Evolutionary conservation across 1,139 yeast species (phyloP).

Genomic region (Debaryomyces subglobosus): DNA sequence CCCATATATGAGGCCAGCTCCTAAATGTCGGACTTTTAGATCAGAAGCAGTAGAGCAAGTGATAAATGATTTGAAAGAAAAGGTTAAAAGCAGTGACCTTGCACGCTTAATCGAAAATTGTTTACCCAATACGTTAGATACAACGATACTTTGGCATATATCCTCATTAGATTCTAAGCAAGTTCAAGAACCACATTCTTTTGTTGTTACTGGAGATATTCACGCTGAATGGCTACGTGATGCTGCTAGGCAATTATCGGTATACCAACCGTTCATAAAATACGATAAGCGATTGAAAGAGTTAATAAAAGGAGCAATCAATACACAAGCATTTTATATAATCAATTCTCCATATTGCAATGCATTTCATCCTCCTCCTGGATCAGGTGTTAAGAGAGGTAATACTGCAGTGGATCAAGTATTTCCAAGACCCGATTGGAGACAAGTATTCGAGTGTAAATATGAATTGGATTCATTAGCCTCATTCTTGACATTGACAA

Average conservation of each 20-base stretch:
- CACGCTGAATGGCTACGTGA: constrained; percentile 92
- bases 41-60: constrained; percentile 67
- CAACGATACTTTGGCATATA: constrained; percentile 78
- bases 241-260: constrained; percentile 80
- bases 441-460: constrained; percentile 81
- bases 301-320: constrained; percentile 75
- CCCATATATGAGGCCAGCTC: constrained; percentile 78
- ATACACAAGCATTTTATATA: constrained; percentile 72
- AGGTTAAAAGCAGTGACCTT: constrained; percentile 63
- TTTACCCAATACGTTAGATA: constrained; percentile 85
- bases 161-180: constrained; percentile 17
- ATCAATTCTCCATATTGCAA: constrained; percentile 76
- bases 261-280: constrained; percentile 64
- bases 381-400: constrained; percentile 54
- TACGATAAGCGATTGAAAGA: constrained; percentile 53
- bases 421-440: constrained; percentile 69
- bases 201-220: constrained; percentile 86
- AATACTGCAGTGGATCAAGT: constrained; percentile 67
- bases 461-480: constrained; percentile 89
- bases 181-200: constrained; percentile 35
- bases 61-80: constrained; percentile 53
- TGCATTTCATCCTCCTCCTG: constrained; percentile 86
- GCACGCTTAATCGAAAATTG: constrained; percentile 80
- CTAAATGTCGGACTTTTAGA: constrained; percentile 70
- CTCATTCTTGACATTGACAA: constrained; percentile 72